Evolutionary conservation across 768 basidiomycete species (phyloP).

Genomic region (Lyophyllum semitale): DNA sequence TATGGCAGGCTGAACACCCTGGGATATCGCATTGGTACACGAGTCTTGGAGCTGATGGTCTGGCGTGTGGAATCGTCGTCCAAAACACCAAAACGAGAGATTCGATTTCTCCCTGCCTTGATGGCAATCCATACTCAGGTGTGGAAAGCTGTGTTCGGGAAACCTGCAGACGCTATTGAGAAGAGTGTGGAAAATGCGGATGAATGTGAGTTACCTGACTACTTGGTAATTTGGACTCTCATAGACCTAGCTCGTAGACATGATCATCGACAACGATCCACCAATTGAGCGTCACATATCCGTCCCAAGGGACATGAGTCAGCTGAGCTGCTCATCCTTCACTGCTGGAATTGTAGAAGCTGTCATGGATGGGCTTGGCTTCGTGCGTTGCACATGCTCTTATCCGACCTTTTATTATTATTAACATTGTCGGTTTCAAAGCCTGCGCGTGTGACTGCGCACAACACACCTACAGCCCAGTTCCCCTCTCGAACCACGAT

Average conservation of each 20-base stretch:
- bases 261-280: slow-evolving; percentile 98
- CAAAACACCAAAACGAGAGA: slow-evolving; percentile 92
- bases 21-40: slow-evolving; percentile 88
- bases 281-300: slow-evolving; percentile 89
- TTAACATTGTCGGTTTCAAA: slow-evolving; percentile 31
- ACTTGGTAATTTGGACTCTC: slow-evolving; percentile 1
- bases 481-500: slow-evolving; percentile 90
- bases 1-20: slow-evolving; percentile 77
- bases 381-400: slow-evolving; percentile 58
- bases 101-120: slow-evolving; percentile 85
- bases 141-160: slow-evolving; percentile 93
- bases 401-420: background rate
- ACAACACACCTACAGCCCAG: slow-evolving; percentile 83
- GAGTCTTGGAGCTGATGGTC: slow-evolving; percentile 84
- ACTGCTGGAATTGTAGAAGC: slow-evolving; percentile 98
- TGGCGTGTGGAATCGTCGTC: slow-evolving; percentile 78
- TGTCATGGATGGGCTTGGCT: slow-evolving; percentile 89
- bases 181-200: slow-evolving; percentile 96
- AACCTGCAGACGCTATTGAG: slow-evolving; percentile 92
- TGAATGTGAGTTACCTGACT: slow-evolving; percentile 65
- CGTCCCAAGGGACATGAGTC: slow-evolving; percentile 91
- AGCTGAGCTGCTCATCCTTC: slow-evolving; percentile 95
- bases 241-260: slow-evolving; percentile 55
- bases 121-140: slow-evolving; percentile 95
- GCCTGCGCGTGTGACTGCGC: slow-evolving; percentile 97